These are phyloP conservation scores for Nannizzia gypsea DNA, from an alignment of 2,329 filamentous ascomycete genomes.

Conservation along the genomic window DNA sequence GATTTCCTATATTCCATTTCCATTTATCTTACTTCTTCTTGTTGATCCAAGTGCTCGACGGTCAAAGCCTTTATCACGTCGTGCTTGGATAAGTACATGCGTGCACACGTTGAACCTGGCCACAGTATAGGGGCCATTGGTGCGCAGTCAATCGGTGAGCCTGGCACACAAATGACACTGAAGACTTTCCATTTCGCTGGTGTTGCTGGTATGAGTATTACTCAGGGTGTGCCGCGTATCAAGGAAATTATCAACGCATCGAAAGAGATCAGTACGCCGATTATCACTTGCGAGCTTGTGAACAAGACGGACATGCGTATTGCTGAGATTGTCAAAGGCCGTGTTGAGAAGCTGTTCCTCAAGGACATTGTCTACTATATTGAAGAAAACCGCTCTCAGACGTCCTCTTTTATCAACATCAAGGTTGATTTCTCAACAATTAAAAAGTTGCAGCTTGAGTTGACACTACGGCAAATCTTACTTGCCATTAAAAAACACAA, in stretches of 20 bases:
- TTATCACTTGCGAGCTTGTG: slow-evolving; percentile 76
- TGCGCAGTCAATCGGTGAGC: slow-evolving; percentile 95
- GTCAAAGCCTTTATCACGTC: slow-evolving; percentile 64
- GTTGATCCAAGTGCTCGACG: too few relatives aligned
- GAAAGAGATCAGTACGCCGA: slow-evolving; percentile 82
- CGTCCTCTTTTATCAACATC: slow-evolving; percentile 64
- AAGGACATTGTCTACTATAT: slow-evolving; percentile 69
- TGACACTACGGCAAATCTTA: slow-evolving; percentile 61
- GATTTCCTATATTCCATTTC: too few relatives aligned
- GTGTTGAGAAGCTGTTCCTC: slow-evolving; percentile 90
- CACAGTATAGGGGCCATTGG: slow-evolving; percentile 94
- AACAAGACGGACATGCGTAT: slow-evolving; percentile 64
- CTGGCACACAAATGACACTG: slow-evolving; percentile 96
- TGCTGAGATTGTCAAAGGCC: slow-evolving; percentile 80
- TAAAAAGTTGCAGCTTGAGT: slow-evolving; percentile 67
- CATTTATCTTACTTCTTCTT: too few relatives aligned
- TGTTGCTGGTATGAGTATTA: slow-evolving; percentile 99
- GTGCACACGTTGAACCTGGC: slow-evolving; percentile 82
- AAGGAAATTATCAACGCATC: slow-evolving; percentile 99
- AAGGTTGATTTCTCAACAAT: slow-evolving; percentile 71
- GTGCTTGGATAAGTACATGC: slow-evolving; percentile 81
- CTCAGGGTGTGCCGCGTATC: slow-evolving; percentile 97
- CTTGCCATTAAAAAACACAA: slow-evolving; percentile 66
- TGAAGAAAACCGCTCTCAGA: slow-evolving; percentile 77
- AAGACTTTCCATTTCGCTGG: slow-evolving; percentile 99